Evolutionary conservation across 108 stramenopile genomes (phyloP).

Genomic region (Stephanodiscus triporus): DNA sequence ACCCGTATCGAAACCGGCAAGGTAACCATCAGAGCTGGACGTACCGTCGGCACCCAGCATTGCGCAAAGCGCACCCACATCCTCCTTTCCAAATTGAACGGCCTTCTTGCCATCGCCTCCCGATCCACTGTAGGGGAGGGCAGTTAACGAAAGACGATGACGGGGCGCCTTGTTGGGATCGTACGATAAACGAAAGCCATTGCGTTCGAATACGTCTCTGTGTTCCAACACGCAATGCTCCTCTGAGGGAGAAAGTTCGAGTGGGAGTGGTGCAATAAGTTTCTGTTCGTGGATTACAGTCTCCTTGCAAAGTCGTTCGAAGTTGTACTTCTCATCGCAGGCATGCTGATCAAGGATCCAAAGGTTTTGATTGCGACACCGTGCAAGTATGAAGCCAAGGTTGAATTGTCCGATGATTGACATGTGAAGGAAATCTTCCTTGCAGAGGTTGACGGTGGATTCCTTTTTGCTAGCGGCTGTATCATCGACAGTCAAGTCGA

Average conservation of each 20-base stretch:
- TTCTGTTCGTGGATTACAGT: slow-evolving; percentile 85
- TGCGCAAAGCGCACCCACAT: slow-evolving; percentile 90
- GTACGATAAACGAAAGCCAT: slow-evolving; percentile 90
- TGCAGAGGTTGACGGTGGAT: slow-evolving; percentile 48
- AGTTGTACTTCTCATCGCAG: slow-evolving; percentile 86
- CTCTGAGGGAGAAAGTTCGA: slow-evolving; percentile 88
- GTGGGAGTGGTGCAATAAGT: slow-evolving; percentile 75
- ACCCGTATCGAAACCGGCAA: slow-evolving; percentile 74
- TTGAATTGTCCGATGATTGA: slow-evolving; percentile 94
- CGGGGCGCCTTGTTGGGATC: slow-evolving; percentile 76
- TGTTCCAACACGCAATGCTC: slow-evolving; percentile 91
- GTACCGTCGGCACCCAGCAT: slow-evolving; percentile 79
- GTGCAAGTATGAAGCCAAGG: slow-evolving; percentile 92
- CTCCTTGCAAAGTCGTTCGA: slow-evolving; percentile 68
- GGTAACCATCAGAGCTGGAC: slow-evolving; percentile 45
- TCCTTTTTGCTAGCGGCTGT: slow-evolving; percentile 6
- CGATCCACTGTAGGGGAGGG: slow-evolving; percentile 90
- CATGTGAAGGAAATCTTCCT: slow-evolving; percentile 79
- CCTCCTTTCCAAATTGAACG: slow-evolving; percentile 93
- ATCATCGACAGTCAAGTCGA: slow-evolving; percentile 5
- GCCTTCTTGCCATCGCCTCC: slow-evolving; percentile 84
- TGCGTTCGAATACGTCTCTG: slow-evolving; percentile 87
- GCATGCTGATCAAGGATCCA: slow-evolving; percentile 98
- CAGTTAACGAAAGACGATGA: slow-evolving; percentile 82
- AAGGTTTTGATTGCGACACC: slow-evolving; percentile 74